A percentile compares a stretch with the other conserved stretches of the same genome.
Conservation (phyloP, 1,139 yeast species). For the Pichiaceae sp. region DNA sequence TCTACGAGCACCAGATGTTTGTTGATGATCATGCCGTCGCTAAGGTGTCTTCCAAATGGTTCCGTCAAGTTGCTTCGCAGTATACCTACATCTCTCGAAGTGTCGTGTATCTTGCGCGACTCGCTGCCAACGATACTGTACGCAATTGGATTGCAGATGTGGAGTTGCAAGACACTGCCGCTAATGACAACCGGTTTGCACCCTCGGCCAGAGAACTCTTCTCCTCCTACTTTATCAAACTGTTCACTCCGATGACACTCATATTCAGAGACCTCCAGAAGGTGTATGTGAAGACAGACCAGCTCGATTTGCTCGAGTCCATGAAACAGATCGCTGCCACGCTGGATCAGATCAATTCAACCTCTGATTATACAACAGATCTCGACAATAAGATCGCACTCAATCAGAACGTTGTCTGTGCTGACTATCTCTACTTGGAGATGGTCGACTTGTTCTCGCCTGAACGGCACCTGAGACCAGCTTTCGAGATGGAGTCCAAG, state of each 20-base stretch:
- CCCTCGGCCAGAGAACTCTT: slow-evolving; percentile 20
- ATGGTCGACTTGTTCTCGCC: slow-evolving; percentile 22
- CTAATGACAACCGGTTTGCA: slow-evolving; percentile 16
- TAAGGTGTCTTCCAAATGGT: slow-evolving; percentile 17
- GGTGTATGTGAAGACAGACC: slow-evolving; percentile 13
- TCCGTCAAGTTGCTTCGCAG: slow-evolving; percentile 16
- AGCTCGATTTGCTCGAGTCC: slow-evolving; percentile 5
- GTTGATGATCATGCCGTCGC: slow-evolving; percentile 20
- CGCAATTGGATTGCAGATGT: slow-evolving; percentile 15
- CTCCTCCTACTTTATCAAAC: slow-evolving; percentile 20
- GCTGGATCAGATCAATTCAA: slow-evolving; percentile 15
- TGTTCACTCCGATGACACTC: slow-evolving; percentile 21
- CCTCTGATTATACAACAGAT: slow-evolving; percentile 21
- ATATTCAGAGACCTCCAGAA: slow-evolving; percentile 16
- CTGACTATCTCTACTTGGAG: slow-evolving; percentile 20
- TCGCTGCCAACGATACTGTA: slow-evolving; percentile 17
- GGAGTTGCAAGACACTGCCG: slow-evolving; percentile 13
- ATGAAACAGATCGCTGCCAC: slow-evolving; percentile 7
- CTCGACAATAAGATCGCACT: slow-evolving; percentile 21
- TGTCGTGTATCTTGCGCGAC: slow-evolving; percentile 19
- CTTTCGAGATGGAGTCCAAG: slow-evolving; percentile 15
- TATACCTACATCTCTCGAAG: slow-evolving; percentile 20
- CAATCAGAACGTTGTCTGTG: slow-evolving; percentile 18
- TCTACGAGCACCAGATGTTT: slow-evolving; percentile 18
- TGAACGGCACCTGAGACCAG: slow-evolving; percentile 15